Base-by-base conservation (phyloP, 1,284 basidiomycete species). In the Butyriboletus appendiculatus region DNA sequence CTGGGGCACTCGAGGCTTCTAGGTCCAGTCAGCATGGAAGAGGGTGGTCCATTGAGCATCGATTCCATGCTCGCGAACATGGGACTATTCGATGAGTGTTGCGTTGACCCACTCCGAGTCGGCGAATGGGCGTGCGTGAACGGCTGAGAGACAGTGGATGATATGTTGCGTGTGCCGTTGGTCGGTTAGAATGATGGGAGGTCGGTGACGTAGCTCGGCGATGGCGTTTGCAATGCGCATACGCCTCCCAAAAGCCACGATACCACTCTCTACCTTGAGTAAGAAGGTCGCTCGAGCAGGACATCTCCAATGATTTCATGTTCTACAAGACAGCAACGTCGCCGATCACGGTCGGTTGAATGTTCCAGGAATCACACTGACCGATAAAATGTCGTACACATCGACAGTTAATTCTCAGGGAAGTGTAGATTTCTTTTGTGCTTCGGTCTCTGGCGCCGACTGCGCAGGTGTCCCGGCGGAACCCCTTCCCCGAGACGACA, bases 341-440 rank as follows among this genome's bases (percentile, higher is more conserved):
- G 9, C 26, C 24, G 5, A 5, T 4, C 24, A 24, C 24, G 9
- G 22, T n/a, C n/a, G n/a, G n/a, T 43, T 4, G 12, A 22, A 40
- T 45, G 14, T 48, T 16, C 5, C 52, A 30, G 38, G 42, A 39
- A 48, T 46, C 30, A 38, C 10, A 75, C 83, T 57, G 60, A 91
- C 92, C 92, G 41, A 79, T 83, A 65, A 99, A 98, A 72, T 94
- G 60, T 85, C 81, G 59, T 89, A 87, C 2, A 94, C 86, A 44
- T 81, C 89, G 0, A 98, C 86, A 0, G 74, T 80, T 96, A 96
- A 99, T 51, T 92, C 86, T 0, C 82, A 79, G 0, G 92, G 83
- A 61, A 80, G 78, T 1, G 62, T 57, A 5, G 39, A 28, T 7
- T 49, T 65, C 40, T 59, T 66, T 16, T 33, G 48, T 1, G n/a